Conservation (phyloP, 495 filamentous ascomycete species). For the Annulohypoxylon bovei region DNA sequence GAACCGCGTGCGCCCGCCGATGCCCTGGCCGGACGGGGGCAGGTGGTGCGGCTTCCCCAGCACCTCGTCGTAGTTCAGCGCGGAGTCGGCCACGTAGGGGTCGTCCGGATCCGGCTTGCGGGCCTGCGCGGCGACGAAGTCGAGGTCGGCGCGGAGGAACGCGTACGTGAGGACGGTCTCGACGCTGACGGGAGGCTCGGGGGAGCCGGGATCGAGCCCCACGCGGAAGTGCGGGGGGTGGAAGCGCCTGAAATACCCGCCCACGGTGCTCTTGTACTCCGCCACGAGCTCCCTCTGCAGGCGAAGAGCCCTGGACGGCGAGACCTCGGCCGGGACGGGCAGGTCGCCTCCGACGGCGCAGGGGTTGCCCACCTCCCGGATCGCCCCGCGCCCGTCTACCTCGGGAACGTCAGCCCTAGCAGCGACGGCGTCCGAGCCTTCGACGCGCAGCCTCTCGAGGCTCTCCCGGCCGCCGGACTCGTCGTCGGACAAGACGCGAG, state of each 20-base stretch:
- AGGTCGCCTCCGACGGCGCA: slow-evolving; percentile 47
- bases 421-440: slow-evolving; percentile 50
- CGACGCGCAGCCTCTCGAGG: slow-evolving; percentile 51
- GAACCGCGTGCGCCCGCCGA: slow-evolving; percentile 79
- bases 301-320: slow-evolving; percentile 59
- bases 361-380: slow-evolving; percentile 37
- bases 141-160: slow-evolving; percentile 89
- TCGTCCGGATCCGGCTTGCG: slow-evolving; percentile 75
- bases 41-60: slow-evolving; percentile 70
- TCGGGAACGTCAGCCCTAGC: slow-evolving; percentile 43
- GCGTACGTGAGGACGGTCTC: slow-evolving; percentile 84
- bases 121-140: slow-evolving; percentile 89
- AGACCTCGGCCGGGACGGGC: slow-evolving; percentile 46
- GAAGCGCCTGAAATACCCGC: slow-evolving; percentile 94
- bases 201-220: slow-evolving; percentile 35
- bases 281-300: slow-evolving; percentile 74
- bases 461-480: slow-evolving; percentile 32
- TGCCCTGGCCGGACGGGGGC: slow-evolving; percentile 62
- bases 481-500: slow-evolving; percentile 19
- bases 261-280: slow-evolving; percentile 85
- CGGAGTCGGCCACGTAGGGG: slow-evolving; percentile 70
- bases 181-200: slow-evolving; percentile 54
- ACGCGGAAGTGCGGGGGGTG: slow-evolving; percentile 70
- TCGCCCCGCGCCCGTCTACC: slow-evolving; percentile 42
- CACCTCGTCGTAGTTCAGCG: slow-evolving; percentile 83